phyloP scores from a whole-genome alignment of 306 rosid species.

The Lotus japonicus region DNA sequence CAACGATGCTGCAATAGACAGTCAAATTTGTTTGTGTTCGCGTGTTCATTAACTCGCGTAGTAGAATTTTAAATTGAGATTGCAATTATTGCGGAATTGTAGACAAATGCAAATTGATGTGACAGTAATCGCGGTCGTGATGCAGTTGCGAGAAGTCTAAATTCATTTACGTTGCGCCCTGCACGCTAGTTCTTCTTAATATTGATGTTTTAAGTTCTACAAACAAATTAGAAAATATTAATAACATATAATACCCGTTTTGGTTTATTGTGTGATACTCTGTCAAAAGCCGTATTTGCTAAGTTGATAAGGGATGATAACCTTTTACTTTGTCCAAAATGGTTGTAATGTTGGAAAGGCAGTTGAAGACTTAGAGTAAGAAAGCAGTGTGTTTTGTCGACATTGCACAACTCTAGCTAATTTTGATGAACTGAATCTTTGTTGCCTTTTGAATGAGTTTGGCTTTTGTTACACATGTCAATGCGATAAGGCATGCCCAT shows the following conservation, averaged over 20 bases:
- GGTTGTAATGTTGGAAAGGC: slow-evolving; percentile 35
- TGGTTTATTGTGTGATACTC: slow-evolving; percentile 11
- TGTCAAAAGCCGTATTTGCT: slow-evolving; percentile 26
- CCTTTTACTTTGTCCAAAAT: slow-evolving; percentile 23
- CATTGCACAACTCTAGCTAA: neutral
- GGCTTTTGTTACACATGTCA: slow-evolving; percentile 24
- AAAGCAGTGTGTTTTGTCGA: slow-evolving; percentile 15
- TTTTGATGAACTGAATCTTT: slow-evolving; percentile 15
- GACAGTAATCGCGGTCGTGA: too few species aligned
- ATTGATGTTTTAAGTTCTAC: neutral
- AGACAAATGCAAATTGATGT: too few species aligned
- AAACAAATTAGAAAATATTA: neutral
- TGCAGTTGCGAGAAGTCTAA: too few species aligned
- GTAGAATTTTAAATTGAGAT: too few species aligned
- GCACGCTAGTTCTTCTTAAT: neutral
- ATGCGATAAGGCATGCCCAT: slow-evolving; percentile 13
- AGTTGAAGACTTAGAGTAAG: slow-evolving; percentile 9
- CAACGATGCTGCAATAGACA: neutral
- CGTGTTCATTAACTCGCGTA: neutral
- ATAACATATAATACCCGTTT: neutral
- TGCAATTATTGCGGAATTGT: too few species aligned
- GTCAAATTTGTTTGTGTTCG: slow-evolving; percentile 18
- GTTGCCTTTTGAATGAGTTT: slow-evolving; percentile 25
- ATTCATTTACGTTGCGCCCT: too few species aligned
- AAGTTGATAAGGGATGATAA: slow-evolving; percentile 5